Percentiles rank a stretch among this genome's conserved stretches.
phyloP scores from a whole-genome alignment of 2,329 filamentous ascomycete genomes.

The Xylariaceae sp. region DNA sequence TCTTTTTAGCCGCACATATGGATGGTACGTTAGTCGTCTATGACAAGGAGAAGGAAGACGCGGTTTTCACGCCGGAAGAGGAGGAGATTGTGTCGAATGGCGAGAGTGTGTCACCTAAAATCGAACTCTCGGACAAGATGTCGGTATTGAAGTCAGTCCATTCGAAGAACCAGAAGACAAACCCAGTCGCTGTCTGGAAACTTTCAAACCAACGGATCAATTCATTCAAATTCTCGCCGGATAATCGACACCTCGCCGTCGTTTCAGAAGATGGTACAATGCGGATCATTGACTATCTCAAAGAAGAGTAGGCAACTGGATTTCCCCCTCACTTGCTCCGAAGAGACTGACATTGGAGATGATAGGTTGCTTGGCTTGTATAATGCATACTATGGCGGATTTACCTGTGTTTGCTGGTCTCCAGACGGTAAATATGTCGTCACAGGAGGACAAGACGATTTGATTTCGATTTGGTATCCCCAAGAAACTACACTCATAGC shows the following conservation, averaged over 20 bases:
- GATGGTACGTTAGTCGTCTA: conserved; percentile 93
- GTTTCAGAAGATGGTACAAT: conserved; percentile 92
- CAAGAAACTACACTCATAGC: conserved; percentile 85
- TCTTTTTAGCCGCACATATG: conserved; percentile 91
- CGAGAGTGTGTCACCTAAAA: conserved; percentile 46
- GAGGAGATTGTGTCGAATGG: conserved; percentile 31
- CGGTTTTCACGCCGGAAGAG: conserved; percentile 26
- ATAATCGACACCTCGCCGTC: conserved; percentile 84
- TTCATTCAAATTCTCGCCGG: conserved; percentile 89
- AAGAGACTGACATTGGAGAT: conserved; percentile 12
- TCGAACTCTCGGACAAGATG: conserved; percentile 57
- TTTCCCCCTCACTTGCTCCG: background rate
- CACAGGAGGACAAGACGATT: conserved; percentile 93
- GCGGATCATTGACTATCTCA: conserved; percentile 88
- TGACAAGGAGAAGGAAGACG: conserved; percentile 89
- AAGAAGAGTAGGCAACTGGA: conserved; percentile 72
- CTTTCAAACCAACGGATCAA: conserved; percentile 90
- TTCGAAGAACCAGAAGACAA: conserved; percentile 90
- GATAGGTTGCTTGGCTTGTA: conserved; percentile 82
- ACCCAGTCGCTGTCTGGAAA: conserved; percentile 93
- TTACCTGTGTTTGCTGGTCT: conserved; percentile 96
- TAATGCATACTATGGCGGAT: conserved; percentile 89
- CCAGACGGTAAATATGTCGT: conserved; percentile 96
- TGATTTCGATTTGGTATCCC: conserved; percentile 95
- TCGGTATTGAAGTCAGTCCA: conserved; percentile 89